Evolutionary conservation across 2,329 filamentous ascomycete genomes (phyloP), one percentile per base, ranked within the genome.

Genomic region (Fusarium pseudonygamai): DNA sequence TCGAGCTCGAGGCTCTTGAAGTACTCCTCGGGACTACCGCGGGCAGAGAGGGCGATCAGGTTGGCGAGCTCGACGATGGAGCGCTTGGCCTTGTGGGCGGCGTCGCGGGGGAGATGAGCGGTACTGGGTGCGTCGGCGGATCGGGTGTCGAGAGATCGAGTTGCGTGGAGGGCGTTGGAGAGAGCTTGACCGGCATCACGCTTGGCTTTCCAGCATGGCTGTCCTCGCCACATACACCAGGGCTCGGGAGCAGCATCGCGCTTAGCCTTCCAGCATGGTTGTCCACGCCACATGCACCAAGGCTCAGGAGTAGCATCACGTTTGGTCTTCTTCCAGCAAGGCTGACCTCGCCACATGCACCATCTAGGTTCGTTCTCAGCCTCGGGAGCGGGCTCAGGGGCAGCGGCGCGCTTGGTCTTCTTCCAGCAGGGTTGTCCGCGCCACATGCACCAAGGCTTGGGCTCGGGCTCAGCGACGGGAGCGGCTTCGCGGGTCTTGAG

Each of bases 121-220:
- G 77, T 78, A 20, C n/a, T 61, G 45, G 61, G 57, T 24, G 43
- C 34, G 15, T 77, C 74, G 42, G 75, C 60, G 30, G 67, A 65
- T 49, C 82, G 81, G 34, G 77, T 68, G 40, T 75, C 52, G 47
- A 82, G 64, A 28, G 71, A 64, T 28, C 75, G 77, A 28, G 73
- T 73, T 28, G 77, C 64, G 36, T 59, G 67, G 45, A 80, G 71
- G 69, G 81, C 77, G 24, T 75, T 72, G 53, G 80, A 77, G 59
- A 83, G 77, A 34, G 82, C 82, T 55, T 56, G 47, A 11, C 83
- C 82, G 39, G 82, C 83, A 28, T 82, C 82, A 56, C 82, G 82
- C 78, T 83, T 84, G 61, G 79, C 80, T 73, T 84, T 83, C 76
- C 78, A 79, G 81, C 85, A 86, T n/a, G 79, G 74, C 65, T 83